Conservation (phyloP, 805 yeast species). For the Wickerhamomyces canadensis region DNA sequence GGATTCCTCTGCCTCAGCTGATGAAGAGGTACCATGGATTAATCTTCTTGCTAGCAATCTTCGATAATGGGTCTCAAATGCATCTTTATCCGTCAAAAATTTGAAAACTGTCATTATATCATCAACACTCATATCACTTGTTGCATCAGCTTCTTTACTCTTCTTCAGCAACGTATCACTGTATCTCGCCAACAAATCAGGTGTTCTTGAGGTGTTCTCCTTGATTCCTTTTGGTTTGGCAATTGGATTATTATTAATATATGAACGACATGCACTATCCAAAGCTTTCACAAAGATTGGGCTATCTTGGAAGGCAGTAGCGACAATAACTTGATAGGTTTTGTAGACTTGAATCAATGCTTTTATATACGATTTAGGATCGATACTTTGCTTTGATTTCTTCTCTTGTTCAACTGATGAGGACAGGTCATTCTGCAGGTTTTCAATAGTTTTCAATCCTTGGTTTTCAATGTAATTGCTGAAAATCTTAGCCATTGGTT, state of each 20-base stretch:
- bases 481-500: constrained; percentile 68
- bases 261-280: constrained; percentile 82
- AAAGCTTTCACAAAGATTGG: constrained; percentile 79
- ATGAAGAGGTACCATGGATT: constrained; percentile 78
- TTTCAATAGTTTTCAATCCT: constrained; percentile 57
- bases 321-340: constrained; percentile 61
- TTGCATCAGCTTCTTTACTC: constrained; percentile 58
- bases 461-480: constrained; percentile 65
- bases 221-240: constrained; percentile 46
- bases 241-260: constrained; percentile 75
- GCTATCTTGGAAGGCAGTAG: constrained; percentile 62
- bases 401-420: constrained; percentile 29
- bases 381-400: constrained; percentile 27
- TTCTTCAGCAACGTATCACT: constrained; percentile 79
- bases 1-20: constrained; percentile 74
- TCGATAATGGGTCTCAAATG: constrained; percentile 90
- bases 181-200: constrained; percentile 86
- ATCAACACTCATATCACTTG: constrained; percentile 71
- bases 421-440: constrained; percentile 35
- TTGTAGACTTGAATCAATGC: constrained; percentile 66
- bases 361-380: constrained; percentile 77
- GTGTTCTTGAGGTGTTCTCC: constrained; percentile 60
- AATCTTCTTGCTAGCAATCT: constrained; percentile 84
- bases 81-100: constrained; percentile 89
- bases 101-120: constrained; percentile 84